Base-by-base conservation (phyloP, 2,329 filamentous ascomycete genomes). In the Cyphellophora europaea region DNA sequence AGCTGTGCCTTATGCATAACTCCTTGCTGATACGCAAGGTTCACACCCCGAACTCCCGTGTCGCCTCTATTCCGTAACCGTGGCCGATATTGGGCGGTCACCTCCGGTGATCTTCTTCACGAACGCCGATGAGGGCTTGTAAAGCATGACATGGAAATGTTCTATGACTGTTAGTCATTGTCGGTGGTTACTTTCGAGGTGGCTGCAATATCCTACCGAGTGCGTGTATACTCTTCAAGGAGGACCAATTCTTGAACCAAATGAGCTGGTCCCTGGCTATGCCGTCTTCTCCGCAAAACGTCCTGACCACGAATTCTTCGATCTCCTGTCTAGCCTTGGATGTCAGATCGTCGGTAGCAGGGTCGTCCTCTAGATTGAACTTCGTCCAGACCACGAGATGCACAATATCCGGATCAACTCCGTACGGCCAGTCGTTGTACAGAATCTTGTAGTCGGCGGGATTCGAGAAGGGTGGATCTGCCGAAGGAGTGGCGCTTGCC, bases 381-480 rank as follows among this genome's bases (percentile, higher is more conserved):
- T 94, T 94, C 31, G 83, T 91, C 89, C 89, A 96, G 10, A 94
- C 77, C 4, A 94, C 84, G 3, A 95, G 66, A 55, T 95, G 89
- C 11, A 84, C 73, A 44, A 94, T 88, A 33, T 72, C 69, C 30
- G 65, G 53, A 49, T 91, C 85, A 35, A 95, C 68, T 0, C 85
- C 87, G 52, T 95, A 96, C 1, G 89, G 89, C 84, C 87, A 95
- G 67, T 96, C 88, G 53, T 96, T 96, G 60, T 73, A 75, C 27
- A 94, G 58, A 31, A 93, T 78, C 56, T 77, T 86, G 49, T 79
- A 51, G 30, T 54, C 49, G 28, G 55, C 59, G 27, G 59, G 47
- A 38, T 62, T 55, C 18, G 60, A 59, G 43, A 71, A 72, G 5
- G 62, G 61, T 12, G 41, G 39, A 5, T 41, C 33, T 31, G 57